phyloP scores from a whole-genome alignment of 352 stramenopile species.

The Aphanomyces euteiches region DNA sequence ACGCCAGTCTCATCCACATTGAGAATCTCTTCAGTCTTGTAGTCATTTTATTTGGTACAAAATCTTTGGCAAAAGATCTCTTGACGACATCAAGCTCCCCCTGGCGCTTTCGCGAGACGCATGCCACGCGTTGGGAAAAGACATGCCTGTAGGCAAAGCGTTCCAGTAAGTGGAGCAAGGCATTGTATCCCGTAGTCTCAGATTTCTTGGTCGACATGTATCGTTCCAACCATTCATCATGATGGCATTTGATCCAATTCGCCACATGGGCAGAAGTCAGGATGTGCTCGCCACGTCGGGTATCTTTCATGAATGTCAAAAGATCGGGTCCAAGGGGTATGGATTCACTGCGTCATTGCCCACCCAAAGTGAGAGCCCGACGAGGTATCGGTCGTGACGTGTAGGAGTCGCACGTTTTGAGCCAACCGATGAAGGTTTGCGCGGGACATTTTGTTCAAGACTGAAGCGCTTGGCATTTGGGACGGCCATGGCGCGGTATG shows the following conservation, averaged over 20 bases:
- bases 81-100: neutral
- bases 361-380: neutral
- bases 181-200: neutral
- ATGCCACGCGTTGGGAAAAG: neutral
- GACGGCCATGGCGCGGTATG: neutral
- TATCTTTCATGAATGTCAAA: constrained; percentile 44
- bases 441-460: neutral
- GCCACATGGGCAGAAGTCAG: neutral
- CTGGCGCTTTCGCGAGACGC: neutral
- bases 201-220: neutral
- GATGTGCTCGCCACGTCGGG: constrained; percentile 38
- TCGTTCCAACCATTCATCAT: neutral
- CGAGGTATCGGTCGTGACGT: neutral
- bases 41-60: neutral
- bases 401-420: neutral
- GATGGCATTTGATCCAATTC: neutral
- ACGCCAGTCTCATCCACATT: too few relatives aligned
- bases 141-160: neutral
- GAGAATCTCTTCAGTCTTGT: too few relatives aligned
- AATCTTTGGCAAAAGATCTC: neutral
- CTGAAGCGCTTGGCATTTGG: neutral
- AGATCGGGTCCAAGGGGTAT: neutral
- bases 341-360: neutral
- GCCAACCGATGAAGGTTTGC: neutral
- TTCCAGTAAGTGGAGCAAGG: neutral